These are phyloP conservation scores for Ceratocystis papillata DNA, from an alignment of 2,329 filamentous ascomycete genomes.

Conservation along the genomic window DNA sequence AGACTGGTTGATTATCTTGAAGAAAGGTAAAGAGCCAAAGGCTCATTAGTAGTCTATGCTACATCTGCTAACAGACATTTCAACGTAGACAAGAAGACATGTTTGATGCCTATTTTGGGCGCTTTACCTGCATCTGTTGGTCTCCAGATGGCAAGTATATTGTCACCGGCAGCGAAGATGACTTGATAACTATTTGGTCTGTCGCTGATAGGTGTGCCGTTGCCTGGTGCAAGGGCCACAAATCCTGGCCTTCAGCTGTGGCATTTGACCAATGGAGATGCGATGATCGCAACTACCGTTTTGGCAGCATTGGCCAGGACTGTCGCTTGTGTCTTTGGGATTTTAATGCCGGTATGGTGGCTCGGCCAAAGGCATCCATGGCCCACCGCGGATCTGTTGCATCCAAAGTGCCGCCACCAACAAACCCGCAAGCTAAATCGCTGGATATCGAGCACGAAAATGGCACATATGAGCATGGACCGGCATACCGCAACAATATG, in stretches of 20 bases:
- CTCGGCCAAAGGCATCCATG: conserved; percentile 70
- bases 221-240: conserved; percentile 86
- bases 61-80: background rate
- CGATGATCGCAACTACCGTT: conserved; percentile 88
- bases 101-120: conserved; percentile 87
- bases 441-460: conserved; percentile 22
- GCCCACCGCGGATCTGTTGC: conserved; percentile 47
- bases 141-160: conserved; percentile 95
- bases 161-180: conserved; percentile 88
- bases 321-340: conserved; percentile 88
- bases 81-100: conserved; percentile 62
- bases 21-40: conserved; percentile 55
- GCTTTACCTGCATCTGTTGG: conserved; percentile 88
- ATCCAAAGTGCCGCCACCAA: conserved; percentile 30
- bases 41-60: too few relatives aligned
- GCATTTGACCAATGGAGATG: conserved; percentile 96
- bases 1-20: conserved; percentile 84
- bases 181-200: conserved; percentile 92
- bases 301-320: conserved; percentile 93
- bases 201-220: conserved; percentile 73
- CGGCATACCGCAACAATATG: conserved; percentile 15
- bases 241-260: conserved; percentile 88
- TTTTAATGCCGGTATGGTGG: conserved; percentile 93
- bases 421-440: conserved; percentile 33
- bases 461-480: conserved; percentile 23